Conservation (phyloP, 768 basidiomycete genomes). For the Calocera viscosa region DNA sequence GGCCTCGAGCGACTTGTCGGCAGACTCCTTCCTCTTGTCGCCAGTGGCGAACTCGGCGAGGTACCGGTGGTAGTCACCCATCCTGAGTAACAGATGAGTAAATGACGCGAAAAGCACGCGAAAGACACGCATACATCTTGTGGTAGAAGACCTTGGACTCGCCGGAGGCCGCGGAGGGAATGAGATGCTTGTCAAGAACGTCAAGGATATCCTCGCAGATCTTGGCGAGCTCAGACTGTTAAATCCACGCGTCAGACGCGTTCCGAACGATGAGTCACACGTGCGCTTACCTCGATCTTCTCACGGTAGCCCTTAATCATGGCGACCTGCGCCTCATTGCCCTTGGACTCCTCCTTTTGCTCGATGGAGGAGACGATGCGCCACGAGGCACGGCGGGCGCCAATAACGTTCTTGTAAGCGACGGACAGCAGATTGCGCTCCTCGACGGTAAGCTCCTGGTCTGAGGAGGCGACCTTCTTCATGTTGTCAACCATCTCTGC, state of each 20-base stretch:
- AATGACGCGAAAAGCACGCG: conserved; percentile 8
- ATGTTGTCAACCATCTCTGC: conserved; percentile 97
- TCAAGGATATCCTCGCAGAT: conserved; percentile 98
- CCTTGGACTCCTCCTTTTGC: conserved; percentile 98
- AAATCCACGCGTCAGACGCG: neutral
- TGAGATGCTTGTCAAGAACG: conserved; percentile 95
- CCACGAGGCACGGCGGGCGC: conserved; percentile 96
- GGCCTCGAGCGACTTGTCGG: conserved; percentile 92
- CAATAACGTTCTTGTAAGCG: conserved; percentile 99
- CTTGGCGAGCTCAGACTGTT: conserved; percentile 66
- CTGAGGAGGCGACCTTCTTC: conserved; percentile 95
- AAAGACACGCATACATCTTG: conserved; percentile 67
- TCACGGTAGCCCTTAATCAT: conserved; percentile 98
- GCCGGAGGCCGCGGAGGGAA: conserved; percentile 88
- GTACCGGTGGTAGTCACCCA: conserved; percentile 99
- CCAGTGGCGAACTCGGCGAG: conserved; percentile 97
- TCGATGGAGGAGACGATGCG: conserved; percentile 96
- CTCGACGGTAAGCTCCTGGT: conserved; percentile 96
- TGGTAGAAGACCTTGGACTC: conserved; percentile 99
- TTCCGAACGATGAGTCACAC: neutral
- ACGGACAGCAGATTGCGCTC: conserved; percentile 96
- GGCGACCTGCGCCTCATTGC: conserved; percentile 85
- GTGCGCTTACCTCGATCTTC: conserved; percentile 62
- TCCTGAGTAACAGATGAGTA: conserved; percentile 42
- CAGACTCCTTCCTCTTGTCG: conserved; percentile 91